These are phyloP conservation scores for Pseudonitzschia multiseries DNA, from an alignment of 108 stramenopile genomes.

Conservation along the genomic window DNA sequence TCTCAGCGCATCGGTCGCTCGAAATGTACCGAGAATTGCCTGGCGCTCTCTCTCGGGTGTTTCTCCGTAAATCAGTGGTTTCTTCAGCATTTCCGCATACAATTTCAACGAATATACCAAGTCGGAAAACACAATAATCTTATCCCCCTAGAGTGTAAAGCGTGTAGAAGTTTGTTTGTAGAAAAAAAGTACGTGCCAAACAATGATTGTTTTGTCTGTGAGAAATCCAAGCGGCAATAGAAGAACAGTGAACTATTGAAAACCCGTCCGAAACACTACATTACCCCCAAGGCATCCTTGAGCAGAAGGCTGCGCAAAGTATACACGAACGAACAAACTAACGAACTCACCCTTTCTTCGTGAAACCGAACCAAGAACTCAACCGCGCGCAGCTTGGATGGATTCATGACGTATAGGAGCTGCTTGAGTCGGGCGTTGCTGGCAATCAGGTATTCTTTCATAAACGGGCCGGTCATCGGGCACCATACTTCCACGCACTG, in stretches of 20 bases:
- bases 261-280: no score
- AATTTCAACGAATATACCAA: constrained; percentile 88
- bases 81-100: constrained; percentile 85
- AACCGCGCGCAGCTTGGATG: constrained; percentile 89
- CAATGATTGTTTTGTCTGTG: neutral
- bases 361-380: constrained; percentile 94
- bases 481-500: constrained; percentile 99
- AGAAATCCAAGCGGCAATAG: neutral
- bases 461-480: constrained; percentile 97
- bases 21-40: constrained; percentile 89
- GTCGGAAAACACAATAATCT: constrained; percentile 98
- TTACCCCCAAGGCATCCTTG: no score
- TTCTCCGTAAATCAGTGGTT: constrained; percentile 93
- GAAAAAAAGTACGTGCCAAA: neutral
- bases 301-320: no score
- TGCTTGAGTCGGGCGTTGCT: constrained; percentile 81
- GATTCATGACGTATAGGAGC: constrained; percentile 97
- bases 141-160: constrained; percentile 85
- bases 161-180: no score
- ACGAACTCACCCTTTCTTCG: constrained; percentile 48
- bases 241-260: neutral
- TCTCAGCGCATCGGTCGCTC: constrained; percentile 80
- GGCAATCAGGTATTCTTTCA: constrained; percentile 92
- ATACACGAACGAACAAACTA: no score
- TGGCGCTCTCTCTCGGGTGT: constrained; percentile 94